These are phyloP conservation scores for Kurtzmaniella quercitrusa DNA, from an alignment of 1,139 yeast genomes.

Conservation along the genomic window DNA sequence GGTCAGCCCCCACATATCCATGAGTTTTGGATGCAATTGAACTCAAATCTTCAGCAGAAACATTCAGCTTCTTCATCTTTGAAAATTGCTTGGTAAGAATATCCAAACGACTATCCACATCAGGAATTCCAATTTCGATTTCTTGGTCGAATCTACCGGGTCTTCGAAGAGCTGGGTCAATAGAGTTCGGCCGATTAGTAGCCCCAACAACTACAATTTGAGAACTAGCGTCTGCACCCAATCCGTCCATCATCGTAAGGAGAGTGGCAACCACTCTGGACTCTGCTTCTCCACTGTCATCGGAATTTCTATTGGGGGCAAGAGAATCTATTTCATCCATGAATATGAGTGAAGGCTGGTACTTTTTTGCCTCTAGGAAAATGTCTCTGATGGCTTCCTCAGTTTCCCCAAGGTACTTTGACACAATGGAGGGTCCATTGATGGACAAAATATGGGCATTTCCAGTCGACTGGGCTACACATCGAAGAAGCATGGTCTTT, in stretches of 20 bases:
- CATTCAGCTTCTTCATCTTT: slow-evolving; percentile 59
- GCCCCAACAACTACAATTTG: slow-evolving; percentile 75
- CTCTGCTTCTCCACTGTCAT: slow-evolving; percentile 87
- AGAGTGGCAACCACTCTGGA: slow-evolving; percentile 86
- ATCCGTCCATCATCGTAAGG: slow-evolving; percentile 84
- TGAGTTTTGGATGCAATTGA: slow-evolving; percentile 65
- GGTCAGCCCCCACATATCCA: slow-evolving; percentile 83
- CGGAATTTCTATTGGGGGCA: slow-evolving; percentile 77
- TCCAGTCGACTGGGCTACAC: slow-evolving; percentile 64
- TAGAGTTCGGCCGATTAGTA: slow-evolving; percentile 69
- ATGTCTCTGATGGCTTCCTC: slow-evolving; percentile 78
- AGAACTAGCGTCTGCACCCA: slow-evolving; percentile 58
- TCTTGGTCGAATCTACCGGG: slow-evolving; percentile 88
- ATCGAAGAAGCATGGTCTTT: slow-evolving; percentile 80
- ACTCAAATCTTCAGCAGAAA: slow-evolving; percentile 51
- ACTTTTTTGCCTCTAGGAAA: slow-evolving; percentile 77
- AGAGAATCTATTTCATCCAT: slow-evolving; percentile 92
- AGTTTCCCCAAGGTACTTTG: slow-evolving; percentile 91
- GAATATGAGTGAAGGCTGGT: slow-evolving; percentile 81
- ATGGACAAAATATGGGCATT: slow-evolving; percentile 81
- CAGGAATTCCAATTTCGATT: slow-evolving; percentile 76
- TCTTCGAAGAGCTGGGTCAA: slow-evolving; percentile 54
- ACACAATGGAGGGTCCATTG: slow-evolving; percentile 88
- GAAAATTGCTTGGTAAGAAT: slow-evolving; percentile 59
- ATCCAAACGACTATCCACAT: slow-evolving; percentile 59